These are phyloP conservation scores for Penicillium nucicola DNA, from an alignment of 495 filamentous ascomycete species.

Conservation along the genomic window DNA sequence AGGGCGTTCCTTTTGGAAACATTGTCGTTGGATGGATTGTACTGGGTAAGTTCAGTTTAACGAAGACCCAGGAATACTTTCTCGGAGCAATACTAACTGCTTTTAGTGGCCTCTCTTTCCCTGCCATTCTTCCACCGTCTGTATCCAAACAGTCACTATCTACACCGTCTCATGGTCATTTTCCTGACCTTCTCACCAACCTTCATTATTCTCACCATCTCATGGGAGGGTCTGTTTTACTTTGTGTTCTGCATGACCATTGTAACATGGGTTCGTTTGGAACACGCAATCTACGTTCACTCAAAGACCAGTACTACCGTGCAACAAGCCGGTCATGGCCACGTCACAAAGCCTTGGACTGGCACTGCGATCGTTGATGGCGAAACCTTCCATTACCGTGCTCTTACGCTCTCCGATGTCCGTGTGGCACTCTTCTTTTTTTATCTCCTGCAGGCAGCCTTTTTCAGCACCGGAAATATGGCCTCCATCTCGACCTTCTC, in stretches of 20 bases:
- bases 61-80: background rate
- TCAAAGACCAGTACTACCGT: slow-evolving; percentile 26
- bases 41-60: slow-evolving; percentile 56
- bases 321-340: slow-evolving; percentile 8
- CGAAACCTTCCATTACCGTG: slow-evolving; percentile 56
- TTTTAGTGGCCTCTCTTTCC: slow-evolving; percentile 66
- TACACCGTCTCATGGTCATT: slow-evolving; percentile 83
- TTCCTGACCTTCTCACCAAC: slow-evolving; percentile 92
- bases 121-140: slow-evolving; percentile 80
- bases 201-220: slow-evolving; percentile 96
- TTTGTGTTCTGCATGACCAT: slow-evolving; percentile 81
- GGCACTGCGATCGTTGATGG: slow-evolving; percentile 29
- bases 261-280: slow-evolving; percentile 85
- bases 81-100: slow-evolving; percentile 2
- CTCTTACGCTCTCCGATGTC: slow-evolving; percentile 74
- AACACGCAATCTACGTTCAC: slow-evolving; percentile 71
- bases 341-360: slow-evolving; percentile 23
- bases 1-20: slow-evolving; percentile 86
- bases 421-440: slow-evolving; percentile 93
- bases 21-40: slow-evolving; percentile 85
- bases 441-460: slow-evolving; percentile 88
- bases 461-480: slow-evolving; percentile 97
- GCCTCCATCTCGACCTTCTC: slow-evolving; percentile 94
- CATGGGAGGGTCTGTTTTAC: slow-evolving; percentile 97
- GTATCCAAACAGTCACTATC: slow-evolving; percentile 80